phyloP scores from a whole-genome alignment of 345 rosid genomes.

The Linum usitatissimum region DNA sequence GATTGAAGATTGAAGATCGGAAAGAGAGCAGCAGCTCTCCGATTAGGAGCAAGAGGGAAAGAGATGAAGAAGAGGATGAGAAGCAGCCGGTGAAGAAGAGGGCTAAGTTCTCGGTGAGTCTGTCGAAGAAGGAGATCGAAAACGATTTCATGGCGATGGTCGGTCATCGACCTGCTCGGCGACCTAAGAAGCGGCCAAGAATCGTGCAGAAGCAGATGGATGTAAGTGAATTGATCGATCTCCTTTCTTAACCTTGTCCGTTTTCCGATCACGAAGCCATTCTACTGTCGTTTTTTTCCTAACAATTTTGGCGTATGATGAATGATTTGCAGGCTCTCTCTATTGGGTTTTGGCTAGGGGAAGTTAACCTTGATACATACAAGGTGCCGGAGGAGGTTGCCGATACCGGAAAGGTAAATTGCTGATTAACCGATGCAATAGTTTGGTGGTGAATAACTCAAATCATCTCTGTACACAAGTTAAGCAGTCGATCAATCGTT shows the following conservation, averaged over 20 bases:
- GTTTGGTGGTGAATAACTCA: too few relatives aligned
- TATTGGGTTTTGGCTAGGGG: slow-evolving; percentile 65
- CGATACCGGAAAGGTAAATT: not conserved
- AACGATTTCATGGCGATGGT: slow-evolving; percentile 44
- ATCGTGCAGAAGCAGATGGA: slow-evolving; percentile 54
- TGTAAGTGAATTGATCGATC: slow-evolving; percentile 30
- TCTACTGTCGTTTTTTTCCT: not conserved
- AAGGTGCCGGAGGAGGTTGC: slow-evolving; percentile 38
- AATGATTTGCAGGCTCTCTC: slow-evolving; percentile 34
- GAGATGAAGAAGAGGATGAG: slow-evolving; percentile 7
- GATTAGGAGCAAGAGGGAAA: not conserved
- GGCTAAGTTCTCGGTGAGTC: slow-evolving; percentile 28
- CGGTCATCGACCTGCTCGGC: slow-evolving; percentile 43
- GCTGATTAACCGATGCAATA: not conserved
- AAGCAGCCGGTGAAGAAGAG: slow-evolving; percentile 31
- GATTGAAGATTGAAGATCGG: not conserved
- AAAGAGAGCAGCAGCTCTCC: slow-evolving; percentile 1
- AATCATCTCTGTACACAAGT: not conserved
- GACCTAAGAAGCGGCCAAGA: slow-evolving; percentile 68
- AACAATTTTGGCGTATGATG: not conserved
- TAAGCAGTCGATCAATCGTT: not conserved
- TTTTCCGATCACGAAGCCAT: not conserved
- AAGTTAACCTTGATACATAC: slow-evolving; percentile 50
- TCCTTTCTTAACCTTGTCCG: slow-evolving; percentile 1
- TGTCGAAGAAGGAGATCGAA: slow-evolving; percentile 63